These are phyloP conservation scores for Metschnikowia noctiluminum DNA, from an alignment of 805 yeast genomes.

Conservation along the genomic window DNA sequence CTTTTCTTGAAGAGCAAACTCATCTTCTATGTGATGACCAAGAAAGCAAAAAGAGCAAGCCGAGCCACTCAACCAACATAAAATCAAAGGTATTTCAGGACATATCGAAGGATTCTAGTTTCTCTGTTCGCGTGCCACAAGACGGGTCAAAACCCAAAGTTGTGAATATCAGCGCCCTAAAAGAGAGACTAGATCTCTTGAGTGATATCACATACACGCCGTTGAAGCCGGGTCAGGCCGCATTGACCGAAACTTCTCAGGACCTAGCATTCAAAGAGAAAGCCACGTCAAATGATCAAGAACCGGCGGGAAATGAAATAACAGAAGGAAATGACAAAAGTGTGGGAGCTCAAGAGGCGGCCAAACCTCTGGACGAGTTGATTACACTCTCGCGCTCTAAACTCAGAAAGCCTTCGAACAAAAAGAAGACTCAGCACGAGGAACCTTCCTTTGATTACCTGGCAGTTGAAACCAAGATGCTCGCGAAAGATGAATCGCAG, in stretches of 20 bases:
- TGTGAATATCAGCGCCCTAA: background rate
- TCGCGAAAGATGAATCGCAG: slow-evolving; percentile 16
- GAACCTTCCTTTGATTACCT: slow-evolving; percentile 11
- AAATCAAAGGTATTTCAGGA: slow-evolving; percentile 3
- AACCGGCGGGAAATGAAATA: too few relatives aligned
- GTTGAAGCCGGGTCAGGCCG: background rate
- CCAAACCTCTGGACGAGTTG: slow-evolving; percentile 2
- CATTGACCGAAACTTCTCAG: background rate
- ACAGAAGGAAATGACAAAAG: too few relatives aligned
- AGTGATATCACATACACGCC: slow-evolving; percentile 1
- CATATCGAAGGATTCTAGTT: background rate
- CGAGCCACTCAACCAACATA: background rate
- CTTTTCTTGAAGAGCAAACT: slow-evolving; percentile 1
- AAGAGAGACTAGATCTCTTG: slow-evolving; percentile 1
- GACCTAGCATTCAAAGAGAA: too few relatives aligned
- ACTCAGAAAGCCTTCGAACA: background rate
- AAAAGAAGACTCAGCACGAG: background rate
- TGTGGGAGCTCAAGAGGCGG: background rate
- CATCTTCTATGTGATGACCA: background rate
- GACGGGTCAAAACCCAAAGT: slow-evolving; percentile 21
- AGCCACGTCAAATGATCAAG: background rate
- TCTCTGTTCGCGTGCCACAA: slow-evolving; percentile 10
- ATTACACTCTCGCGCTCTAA: slow-evolving; percentile 4
- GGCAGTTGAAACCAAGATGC: slow-evolving; percentile 9
- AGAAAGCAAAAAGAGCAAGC: too few relatives aligned